phyloP scores from a whole-genome alignment of 2,329 filamentous ascomycete genomes.

The Exophiala oligosperma region DNA sequence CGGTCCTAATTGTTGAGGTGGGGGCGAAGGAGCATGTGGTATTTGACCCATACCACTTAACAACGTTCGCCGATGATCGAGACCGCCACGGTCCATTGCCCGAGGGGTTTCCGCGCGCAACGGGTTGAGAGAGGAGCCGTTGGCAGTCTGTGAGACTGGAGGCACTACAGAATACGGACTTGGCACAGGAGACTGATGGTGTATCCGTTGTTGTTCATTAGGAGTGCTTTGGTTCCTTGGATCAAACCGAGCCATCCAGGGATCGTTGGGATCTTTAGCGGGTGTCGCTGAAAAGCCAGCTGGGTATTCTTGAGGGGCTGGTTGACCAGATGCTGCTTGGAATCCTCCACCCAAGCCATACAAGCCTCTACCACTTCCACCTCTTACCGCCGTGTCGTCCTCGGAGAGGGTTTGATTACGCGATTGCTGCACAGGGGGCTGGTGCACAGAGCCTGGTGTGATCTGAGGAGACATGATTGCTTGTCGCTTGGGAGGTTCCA shows the following conservation, averaged over 20 bases:
- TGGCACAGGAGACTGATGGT: slow-evolving; percentile 26
- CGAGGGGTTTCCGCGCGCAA: slow-evolving; percentile 18
- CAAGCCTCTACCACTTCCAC: slow-evolving; percentile 7
- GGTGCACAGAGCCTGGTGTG: slow-evolving; percentile 2
- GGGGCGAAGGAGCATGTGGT: slow-evolving; percentile 25
- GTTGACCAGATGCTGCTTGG: slow-evolving; percentile 10
- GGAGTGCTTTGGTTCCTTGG: slow-evolving; percentile 19
- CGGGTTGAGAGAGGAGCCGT: slow-evolving; percentile 9
- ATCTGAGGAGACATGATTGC: slow-evolving; percentile 26
- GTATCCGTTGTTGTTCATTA: slow-evolving; percentile 20
- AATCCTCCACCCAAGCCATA: slow-evolving; percentile 12
- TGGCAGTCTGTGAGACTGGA: slow-evolving; percentile 14
- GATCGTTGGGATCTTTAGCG: slow-evolving; percentile 17
- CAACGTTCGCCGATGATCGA: slow-evolving; percentile 24
- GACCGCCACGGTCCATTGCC: slow-evolving; percentile 15
- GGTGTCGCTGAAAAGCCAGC: slow-evolving; percentile 14
- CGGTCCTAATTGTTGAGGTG: slow-evolving; percentile 22
- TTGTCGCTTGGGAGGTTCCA: slow-evolving; percentile 33
- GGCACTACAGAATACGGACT: slow-evolving; percentile 27
- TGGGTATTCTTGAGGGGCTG: slow-evolving; percentile 12
- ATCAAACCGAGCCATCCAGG: slow-evolving; percentile 30
- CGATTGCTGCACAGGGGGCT: slow-evolving; percentile 6
- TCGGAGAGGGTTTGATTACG: slow-evolving; percentile 11
- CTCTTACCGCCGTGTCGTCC: slow-evolving; percentile 1
- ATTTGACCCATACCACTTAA: slow-evolving; percentile 22